A percentile compares a stretch with the other conserved stretches of the same genome.
Conservation (phyloP, 805 yeast genomes). For the Metschnikowia picachoensis region DNA sequence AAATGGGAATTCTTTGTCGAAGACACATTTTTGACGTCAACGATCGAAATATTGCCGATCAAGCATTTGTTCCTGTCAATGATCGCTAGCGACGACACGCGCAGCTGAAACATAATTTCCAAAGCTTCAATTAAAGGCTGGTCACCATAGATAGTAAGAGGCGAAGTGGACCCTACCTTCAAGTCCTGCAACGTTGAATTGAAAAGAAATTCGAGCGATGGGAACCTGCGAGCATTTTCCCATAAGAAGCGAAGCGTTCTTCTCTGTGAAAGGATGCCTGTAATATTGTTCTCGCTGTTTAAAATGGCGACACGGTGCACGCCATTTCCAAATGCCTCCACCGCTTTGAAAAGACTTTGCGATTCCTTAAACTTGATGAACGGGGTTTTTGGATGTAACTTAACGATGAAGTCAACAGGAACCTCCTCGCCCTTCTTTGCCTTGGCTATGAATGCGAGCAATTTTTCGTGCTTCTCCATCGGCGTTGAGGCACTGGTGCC, state of each 20-base stretch:
- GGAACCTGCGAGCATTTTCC: conserved; percentile 89
- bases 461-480: conserved; percentile 33
- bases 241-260: conserved; percentile 79
- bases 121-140: conserved; percentile 84
- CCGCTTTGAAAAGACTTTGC: conserved; percentile 67
- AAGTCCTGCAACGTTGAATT: conserved; percentile 66
- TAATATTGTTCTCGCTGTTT: conserved; percentile 41
- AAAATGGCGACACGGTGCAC: conserved; percentile 90
- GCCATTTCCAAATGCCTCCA: conserved; percentile 89
- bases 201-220: conserved; percentile 71
- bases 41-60: conserved; percentile 89
- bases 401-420: conserved; percentile 84
- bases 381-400: conserved; percentile 83
- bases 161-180: conserved; percentile 66
- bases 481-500: conserved; percentile 19
- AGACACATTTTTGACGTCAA: conserved; percentile 87
- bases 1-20: conserved; percentile 82
- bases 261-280: conserved; percentile 89
- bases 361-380: conserved; percentile 70
- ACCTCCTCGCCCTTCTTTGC: conserved; percentile 89
- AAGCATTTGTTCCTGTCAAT: conserved; percentile 73
- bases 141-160: conserved; percentile 82
- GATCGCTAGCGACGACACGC: conserved; percentile 89
- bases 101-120: conserved; percentile 74
- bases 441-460: conserved; percentile 43